Base-by-base conservation (phyloP, 192 early-diverging fungal species). In the Linnemannia schmuckeri region DNA sequence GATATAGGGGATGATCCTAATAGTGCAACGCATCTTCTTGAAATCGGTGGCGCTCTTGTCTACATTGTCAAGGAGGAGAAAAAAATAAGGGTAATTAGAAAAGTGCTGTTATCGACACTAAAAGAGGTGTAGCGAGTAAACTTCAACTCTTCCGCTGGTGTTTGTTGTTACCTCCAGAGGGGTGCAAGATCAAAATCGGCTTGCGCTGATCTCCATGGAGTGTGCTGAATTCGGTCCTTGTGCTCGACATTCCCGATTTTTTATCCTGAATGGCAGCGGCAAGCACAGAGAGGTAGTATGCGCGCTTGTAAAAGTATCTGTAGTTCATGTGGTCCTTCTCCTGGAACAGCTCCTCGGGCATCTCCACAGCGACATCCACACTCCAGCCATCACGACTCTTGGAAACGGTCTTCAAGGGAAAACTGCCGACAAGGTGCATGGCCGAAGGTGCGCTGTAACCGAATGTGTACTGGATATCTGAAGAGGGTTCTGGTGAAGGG, bases 261-360 rank as follows among this genome's bases (percentile, higher is more conserved):
- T 89, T 92, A 1, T 87, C 74, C 70, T 91, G 79, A 35, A 94
- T 82, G n/a, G 89, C 86, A 47, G 82, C 75, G 1, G 97, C 94
- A 15, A 98, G 84, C 35, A 96, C 90, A 1, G 97, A 91, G 52
- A 99, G 89, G 88, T 97, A 99, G 78, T 95, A 98, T 10, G 98
- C 96, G 44, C 98, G 93, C 82, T 99, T 99, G 92, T 98, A 93
- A 83, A 97, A 96, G 89, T 99, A 99, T 66, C 98, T 90, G 85
- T 95, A 93, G 90, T 99, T 98, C 80, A 98, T 88, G 82, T 95
- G 92, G 84, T 99, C 98, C 85, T 98, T 97, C 72, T 99, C 97
- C 81, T 96, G 94, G 88, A 98, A 96, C 47, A 98, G 72, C 0
- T 88, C 78, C 83, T 94, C 78, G 37, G 98, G 98, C 97, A 99